Base-by-base conservation (phyloP, 2,329 filamentous ascomycete genomes). In the Graphilbum sp. region DNA sequence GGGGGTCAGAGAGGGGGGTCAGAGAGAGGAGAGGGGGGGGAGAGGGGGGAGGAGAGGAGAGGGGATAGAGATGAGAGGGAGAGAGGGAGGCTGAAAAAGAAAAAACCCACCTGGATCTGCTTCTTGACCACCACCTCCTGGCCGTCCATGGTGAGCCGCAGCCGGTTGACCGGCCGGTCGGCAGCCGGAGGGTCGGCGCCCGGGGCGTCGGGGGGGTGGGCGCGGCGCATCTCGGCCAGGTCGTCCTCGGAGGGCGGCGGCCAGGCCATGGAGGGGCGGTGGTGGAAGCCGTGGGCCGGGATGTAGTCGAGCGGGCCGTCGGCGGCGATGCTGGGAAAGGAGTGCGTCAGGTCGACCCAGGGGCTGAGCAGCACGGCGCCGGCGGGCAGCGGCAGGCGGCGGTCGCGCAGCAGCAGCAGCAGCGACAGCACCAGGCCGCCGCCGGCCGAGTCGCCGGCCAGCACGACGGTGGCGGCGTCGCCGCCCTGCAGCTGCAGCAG, bases 301-400 rank as follows among this genome's bases (percentile, higher is more conserved):
- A 98, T 88, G 49, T 95, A 96, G 53, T 98, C 90, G 36, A 84
- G 58, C 1, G 73, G 71, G 36, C 72, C 75, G 31, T 85, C 73
- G 5, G 66, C 71, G 2, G 73, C 69, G n/a, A 94, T 70, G 46
- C 87, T 95, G 0, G 90, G 90, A 46, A 96, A 96, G 0, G 87
- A 95, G 54, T 96, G 88, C 0, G 85, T 93, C 38, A 96, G 61
- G 54, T 98, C 90, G 9, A 88, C 86, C 90, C 90, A 98, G 1
- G 90, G 90, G 36, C 85, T 94, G 37, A 96, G 82, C 31, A 96
- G 64, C 33, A 96, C 77, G 5, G 81, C 87, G 2, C 90, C 90
- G 2, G 90, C 87, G 1, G 90, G 90, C 20, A 95, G 57, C 6
- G 88, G 81, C 13, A 94, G 63, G 0, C 77, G 79, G 52, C 81